Evolutionary conservation across 208 protist species (phyloP).

Genomic region (Trypanosoma avium): DNA sequence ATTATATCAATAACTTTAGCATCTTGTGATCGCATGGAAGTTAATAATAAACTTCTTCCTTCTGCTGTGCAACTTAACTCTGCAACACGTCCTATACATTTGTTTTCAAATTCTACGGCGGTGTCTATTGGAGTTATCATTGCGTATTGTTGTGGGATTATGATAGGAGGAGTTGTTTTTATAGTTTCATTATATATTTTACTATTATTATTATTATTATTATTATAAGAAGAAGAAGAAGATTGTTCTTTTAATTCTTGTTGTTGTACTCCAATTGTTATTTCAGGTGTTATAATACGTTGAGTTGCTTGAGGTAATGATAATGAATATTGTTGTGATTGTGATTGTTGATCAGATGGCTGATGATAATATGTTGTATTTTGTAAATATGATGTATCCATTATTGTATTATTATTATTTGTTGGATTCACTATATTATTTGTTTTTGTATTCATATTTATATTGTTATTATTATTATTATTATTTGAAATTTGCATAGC

Average conservation of each 20-base stretch:
- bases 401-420: too few relatives aligned
- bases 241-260: too few relatives aligned
- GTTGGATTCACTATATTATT: too few relatives aligned
- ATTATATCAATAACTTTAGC: constrained; percentile 29
- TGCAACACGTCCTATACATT: constrained; percentile 46
- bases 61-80: constrained; percentile 58
- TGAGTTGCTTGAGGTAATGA: constrained; percentile 3
- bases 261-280: background rate
- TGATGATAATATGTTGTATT: background rate
- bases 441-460: too few relatives aligned
- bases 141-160: background rate
- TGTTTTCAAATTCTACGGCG: constrained; percentile 22
- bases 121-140: constrained; percentile 19
- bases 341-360: background rate
- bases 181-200: background rate
- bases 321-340: constrained; percentile 4
- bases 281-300: background rate
- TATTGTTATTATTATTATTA: too few relatives aligned
- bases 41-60: constrained; percentile 54
- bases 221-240: background rate
- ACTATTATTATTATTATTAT: background rate
- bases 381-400: background rate
- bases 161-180: background rate
- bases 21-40: constrained; percentile 51
- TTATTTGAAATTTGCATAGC: constrained; percentile 4